Evolutionary conservation across 1,284 basidiomycete genomes (phyloP), one percentile per base, ranked within the genome.

Genomic region (Uromyces viciae-fabae): DNA sequence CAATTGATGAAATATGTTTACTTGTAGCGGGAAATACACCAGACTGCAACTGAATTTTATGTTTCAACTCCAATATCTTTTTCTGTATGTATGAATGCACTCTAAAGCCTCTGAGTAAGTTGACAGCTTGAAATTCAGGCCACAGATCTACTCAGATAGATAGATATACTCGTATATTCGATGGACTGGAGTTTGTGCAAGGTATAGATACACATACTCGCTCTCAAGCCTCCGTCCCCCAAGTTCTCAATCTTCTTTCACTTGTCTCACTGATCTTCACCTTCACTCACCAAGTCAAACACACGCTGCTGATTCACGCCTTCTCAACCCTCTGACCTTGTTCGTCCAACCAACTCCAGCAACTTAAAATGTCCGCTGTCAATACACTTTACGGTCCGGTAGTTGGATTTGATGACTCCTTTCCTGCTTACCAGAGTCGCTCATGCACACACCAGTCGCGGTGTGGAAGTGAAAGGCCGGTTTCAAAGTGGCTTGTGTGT

Each of bases 401-500:
- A 33, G 36, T 72, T n/a, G 77, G 77, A 0, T 79, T 72, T 52
- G n/a, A 71, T 46, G 68, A 72, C 72, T 40, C 68, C 25, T n/a
- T 42, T 31, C 38, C 77, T 19, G 52, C 36, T 60, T n/a, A 3
- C 31, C 52, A 71, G 62, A 62, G 31, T 60, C 28, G 40, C 52
- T 56, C 36, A 14, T 38, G 54, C 33, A 19, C 71, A 15, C 33
- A 73, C 40, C 36, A 56, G 46, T 36, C 38, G 33, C 52, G 31
- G 33, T 14, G n/a, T 54, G 56, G 56, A 42, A 36, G 40, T 43
- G 49, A 72, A 46, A 11, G 40, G 19, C 52, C 66, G 68, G 66
- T 79, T 38, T 58, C 52, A 49, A 79, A 79, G 46, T 79, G 77
- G 77, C 77, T 79, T 79, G 77, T 79, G 36, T 25, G 77, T 72